phyloP scores from a whole-genome alignment of 2,329 filamentous ascomycete species.

The Aspergillus arachidicola region DNA sequence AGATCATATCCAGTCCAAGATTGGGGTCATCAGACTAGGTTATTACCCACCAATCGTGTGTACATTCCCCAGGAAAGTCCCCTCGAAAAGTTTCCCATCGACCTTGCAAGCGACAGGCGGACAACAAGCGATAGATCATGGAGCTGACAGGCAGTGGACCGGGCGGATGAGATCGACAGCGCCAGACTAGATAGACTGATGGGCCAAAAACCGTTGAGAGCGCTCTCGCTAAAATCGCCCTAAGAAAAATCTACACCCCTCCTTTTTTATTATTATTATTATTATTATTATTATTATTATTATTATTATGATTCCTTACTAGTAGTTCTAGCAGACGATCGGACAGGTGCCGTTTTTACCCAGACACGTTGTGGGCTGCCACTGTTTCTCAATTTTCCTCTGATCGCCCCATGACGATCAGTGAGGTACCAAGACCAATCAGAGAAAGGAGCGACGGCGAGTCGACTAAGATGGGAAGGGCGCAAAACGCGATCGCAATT shows the following conservation, averaged over 20 bases:
- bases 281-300: background rate
- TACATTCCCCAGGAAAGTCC: background rate
- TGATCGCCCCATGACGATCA: slow-evolving; percentile 33
- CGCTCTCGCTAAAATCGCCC: slow-evolving; percentile 9
- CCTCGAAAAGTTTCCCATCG: slow-evolving; percentile 7
- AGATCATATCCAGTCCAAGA: slow-evolving; percentile 1
- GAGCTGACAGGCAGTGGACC: slow-evolving; percentile 15
- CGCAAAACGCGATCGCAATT: slow-evolving; percentile 33
- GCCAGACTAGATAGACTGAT: slow-evolving; percentile 13
- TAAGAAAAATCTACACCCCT: background rate
- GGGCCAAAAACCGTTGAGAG: slow-evolving; percentile 19
- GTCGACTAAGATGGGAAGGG: slow-evolving; percentile 31
- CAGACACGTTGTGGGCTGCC: slow-evolving; percentile 21
- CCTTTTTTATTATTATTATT: background rate
- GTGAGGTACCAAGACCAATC: slow-evolving; percentile 25
- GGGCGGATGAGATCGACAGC: slow-evolving; percentile 20
- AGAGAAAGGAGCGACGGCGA: slow-evolving; percentile 27
- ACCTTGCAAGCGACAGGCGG: slow-evolving; percentile 7
- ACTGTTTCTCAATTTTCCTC: slow-evolving; percentile 3
- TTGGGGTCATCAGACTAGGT: background rate
- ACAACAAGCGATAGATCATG: slow-evolving; percentile 12
- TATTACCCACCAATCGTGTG: background rate
- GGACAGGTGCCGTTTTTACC: background rate
- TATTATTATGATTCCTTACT: background rate
- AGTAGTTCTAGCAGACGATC: background rate